Percentiles rank a stretch among this genome's conserved stretches.
These are phyloP conservation scores for Schizochytrium sp. DNA, from an alignment of 108 stramenopile genomes.

Conservation along the genomic window DNA sequence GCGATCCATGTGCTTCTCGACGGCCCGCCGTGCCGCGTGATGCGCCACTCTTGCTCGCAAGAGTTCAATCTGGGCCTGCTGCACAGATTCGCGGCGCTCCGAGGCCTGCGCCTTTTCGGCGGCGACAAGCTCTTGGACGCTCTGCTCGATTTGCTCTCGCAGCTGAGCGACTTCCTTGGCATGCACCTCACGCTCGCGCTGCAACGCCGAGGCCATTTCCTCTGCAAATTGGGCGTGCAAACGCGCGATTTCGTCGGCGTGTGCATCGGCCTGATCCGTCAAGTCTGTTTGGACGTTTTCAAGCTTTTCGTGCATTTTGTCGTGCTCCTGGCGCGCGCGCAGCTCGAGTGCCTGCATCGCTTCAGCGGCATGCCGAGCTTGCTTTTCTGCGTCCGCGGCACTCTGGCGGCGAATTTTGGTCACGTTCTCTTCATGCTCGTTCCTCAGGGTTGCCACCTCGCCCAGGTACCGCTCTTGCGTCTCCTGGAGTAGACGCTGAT, in stretches of 20 bases:
- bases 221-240: background rate
- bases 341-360: background rate
- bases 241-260: background rate
- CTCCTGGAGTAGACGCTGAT: background rate
- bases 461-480: background rate
- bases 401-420: background rate
- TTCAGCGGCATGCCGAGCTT: background rate
- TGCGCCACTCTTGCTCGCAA: background rate
- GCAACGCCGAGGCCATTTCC: background rate
- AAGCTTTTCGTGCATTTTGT: background rate
- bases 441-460: background rate
- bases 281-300: background rate
- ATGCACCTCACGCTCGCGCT: background rate
- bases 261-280: background rate
- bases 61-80: background rate
- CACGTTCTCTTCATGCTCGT: background rate
- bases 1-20: background rate
- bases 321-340: background rate
- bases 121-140: background rate
- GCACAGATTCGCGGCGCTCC: background rate
- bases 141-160: background rate
- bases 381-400: background rate
- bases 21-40: background rate
- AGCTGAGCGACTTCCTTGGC: background rate
- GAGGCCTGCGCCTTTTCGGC: background rate